Percentiles rank a stretch among this genome's conserved stretches.
phyloP scores from a whole-genome alignment of 2,329 filamentous ascomycete genomes.

The Keithomyces neogunnii region DNA sequence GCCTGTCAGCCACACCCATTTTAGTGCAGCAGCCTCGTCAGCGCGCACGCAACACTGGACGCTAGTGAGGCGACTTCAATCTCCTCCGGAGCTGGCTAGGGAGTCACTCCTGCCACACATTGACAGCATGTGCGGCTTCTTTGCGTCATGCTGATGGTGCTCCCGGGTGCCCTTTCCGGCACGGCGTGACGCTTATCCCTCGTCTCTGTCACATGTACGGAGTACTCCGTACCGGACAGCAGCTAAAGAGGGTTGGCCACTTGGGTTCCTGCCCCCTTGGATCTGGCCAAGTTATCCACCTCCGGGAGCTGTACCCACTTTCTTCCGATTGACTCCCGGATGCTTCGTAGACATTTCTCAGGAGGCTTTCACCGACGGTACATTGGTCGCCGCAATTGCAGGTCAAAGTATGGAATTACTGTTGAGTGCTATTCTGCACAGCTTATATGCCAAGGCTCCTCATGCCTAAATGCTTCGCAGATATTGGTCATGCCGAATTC shows the following conservation, averaged over 20 bases:
- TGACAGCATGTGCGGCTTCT: no score
- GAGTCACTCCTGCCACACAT: no score
- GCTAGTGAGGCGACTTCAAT: not conserved
- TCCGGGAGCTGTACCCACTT: not conserved
- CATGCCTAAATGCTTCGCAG: conserved; percentile 1
- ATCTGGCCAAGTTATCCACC: not conserved
- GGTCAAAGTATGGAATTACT: not conserved
- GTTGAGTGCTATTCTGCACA: not conserved
- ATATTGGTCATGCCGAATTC: not conserved
- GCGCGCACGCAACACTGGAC: not conserved
- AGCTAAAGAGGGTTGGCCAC: no score
- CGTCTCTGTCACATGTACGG: no score
- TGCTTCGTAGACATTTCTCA: not conserved
- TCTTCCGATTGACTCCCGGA: not conserved
- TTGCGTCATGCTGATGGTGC: no score
- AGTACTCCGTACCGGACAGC: no score
- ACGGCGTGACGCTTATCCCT: no score
- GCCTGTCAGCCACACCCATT: not conserved
- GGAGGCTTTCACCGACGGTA: no score
- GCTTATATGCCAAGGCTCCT: not conserved
- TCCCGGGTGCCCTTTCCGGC: no score
- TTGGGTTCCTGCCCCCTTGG: no score
- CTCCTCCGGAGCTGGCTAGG: no score
- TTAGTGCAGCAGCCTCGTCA: not conserved
- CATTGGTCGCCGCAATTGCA: not conserved